These are phyloP conservation scores for Prunus mume DNA, from an alignment of 306 rosid species.

Conservation along the genomic window DNA sequence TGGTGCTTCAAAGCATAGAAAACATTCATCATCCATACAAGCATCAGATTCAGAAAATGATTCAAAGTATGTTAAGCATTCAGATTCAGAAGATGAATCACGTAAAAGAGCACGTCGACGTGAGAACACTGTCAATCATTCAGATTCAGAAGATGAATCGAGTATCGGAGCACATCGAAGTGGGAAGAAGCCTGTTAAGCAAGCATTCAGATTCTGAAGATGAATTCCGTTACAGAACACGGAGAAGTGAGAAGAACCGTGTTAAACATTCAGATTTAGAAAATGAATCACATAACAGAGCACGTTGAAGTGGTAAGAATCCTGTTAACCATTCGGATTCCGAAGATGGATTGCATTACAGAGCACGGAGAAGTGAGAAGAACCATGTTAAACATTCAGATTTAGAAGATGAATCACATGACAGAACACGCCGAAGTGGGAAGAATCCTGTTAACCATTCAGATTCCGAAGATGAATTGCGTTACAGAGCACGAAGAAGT, in stretches of 20 bases:
- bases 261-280: neutral
- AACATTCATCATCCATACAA: conserved; percentile 30
- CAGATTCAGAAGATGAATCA: conserved; percentile 41
- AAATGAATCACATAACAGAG: neutral
- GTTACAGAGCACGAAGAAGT: neutral
- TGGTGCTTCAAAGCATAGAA: conserved; percentile 36
- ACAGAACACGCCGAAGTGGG: neutral
- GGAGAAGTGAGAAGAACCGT: neutral
- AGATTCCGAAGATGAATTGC: neutral
- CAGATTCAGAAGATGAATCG: conserved; percentile 22
- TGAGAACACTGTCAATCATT: conserved; percentile 28
- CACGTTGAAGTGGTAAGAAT: neutral
- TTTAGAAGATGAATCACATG: neutral
- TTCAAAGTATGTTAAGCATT: conserved; percentile 32
- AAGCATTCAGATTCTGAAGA: conserved; percentile 2
- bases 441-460: neutral
- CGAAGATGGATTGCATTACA: neutral
- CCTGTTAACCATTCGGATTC: neutral
- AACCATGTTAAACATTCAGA: neutral
- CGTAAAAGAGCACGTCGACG: conserved; percentile 28
- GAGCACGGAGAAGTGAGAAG: neutral
- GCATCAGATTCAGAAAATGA: conserved; percentile 54
- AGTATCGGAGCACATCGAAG: neutral
- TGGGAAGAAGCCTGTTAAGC: neutral
- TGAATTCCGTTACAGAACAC: neutral